Conservation (phyloP, 2,329 filamentous ascomycete species). For the Coleophoma eucalyptorum region DNA sequence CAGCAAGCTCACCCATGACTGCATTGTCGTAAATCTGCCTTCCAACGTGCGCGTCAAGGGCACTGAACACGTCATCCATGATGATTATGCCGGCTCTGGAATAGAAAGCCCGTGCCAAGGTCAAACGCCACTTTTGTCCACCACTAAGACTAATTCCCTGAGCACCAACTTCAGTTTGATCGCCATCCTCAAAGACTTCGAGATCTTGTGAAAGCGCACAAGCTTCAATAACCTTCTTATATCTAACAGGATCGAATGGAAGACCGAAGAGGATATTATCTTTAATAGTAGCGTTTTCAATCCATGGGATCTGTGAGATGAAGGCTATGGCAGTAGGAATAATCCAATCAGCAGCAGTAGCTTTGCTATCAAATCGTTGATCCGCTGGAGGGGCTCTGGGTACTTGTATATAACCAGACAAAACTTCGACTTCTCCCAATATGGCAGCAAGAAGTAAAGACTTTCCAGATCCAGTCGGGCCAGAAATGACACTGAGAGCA, state of each 20-base stretch:
- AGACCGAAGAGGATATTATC: slow-evolving; percentile 77
- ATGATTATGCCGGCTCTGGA: slow-evolving; percentile 73
- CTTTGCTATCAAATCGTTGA: slow-evolving; percentile 57
- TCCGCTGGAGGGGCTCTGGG: slow-evolving; percentile 44
- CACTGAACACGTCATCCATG: slow-evolving; percentile 76
- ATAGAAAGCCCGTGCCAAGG: slow-evolving; percentile 74
- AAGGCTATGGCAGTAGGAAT: slow-evolving; percentile 65
- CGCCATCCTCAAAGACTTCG: slow-evolving; percentile 68
- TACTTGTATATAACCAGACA: slow-evolving; percentile 55
- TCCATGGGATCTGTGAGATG: slow-evolving; percentile 77
- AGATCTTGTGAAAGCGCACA: slow-evolving; percentile 74
- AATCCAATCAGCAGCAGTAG: slow-evolving; percentile 59
- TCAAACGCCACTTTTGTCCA: slow-evolving; percentile 78
- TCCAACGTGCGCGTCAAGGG: slow-evolving; percentile 78
- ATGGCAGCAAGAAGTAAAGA: slow-evolving; percentile 69
- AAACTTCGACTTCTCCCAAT: slow-evolving; percentile 68
- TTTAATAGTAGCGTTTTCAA: slow-evolving; percentile 73
- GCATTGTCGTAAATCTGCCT: slow-evolving; percentile 74
- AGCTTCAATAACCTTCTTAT: slow-evolving; percentile 62
- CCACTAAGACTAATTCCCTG: slow-evolving; percentile 81
- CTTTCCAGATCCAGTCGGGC: slow-evolving; percentile 74
- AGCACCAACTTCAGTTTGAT: slow-evolving; percentile 74
- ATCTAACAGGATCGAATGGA: slow-evolving; percentile 61
- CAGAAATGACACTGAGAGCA: slow-evolving; percentile 69
- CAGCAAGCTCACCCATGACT: slow-evolving; percentile 63